phyloP scores from a whole-genome alignment of 2,329 filamentous ascomycete genomes.

The Aspergillus udagawae region DNA sequence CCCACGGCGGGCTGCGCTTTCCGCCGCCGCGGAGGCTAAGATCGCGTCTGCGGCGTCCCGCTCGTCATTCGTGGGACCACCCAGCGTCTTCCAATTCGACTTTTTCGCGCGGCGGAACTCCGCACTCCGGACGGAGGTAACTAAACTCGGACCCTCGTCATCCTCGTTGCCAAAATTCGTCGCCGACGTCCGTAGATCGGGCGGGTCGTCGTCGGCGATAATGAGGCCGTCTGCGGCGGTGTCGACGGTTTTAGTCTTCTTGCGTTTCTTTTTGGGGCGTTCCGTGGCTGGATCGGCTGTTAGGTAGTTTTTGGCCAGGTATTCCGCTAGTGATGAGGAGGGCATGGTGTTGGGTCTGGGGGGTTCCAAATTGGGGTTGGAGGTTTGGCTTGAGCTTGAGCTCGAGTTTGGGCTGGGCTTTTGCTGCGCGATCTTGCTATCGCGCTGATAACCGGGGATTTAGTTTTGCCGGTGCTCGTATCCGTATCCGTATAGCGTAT shows the following conservation, averaged over 20 bases:
- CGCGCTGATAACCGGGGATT: background rate
- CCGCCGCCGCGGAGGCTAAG: slow-evolving; percentile 66
- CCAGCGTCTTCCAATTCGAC: slow-evolving; percentile 73
- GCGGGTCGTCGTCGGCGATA: slow-evolving; percentile 41
- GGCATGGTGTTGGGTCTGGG: slow-evolving; percentile 42
- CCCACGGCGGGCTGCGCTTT: slow-evolving; percentile 52
- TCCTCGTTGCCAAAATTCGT: slow-evolving; percentile 29
- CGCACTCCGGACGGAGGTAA: slow-evolving; percentile 25
- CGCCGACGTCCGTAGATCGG: slow-evolving; percentile 28
- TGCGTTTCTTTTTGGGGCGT: slow-evolving; percentile 55
- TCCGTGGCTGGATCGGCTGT: slow-evolving; percentile 53
- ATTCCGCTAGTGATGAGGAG: slow-evolving; percentile 62
- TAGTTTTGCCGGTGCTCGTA: background rate
- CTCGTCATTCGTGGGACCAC: slow-evolving; percentile 42
- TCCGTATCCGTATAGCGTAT: background rate
- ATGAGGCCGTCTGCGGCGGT: slow-evolving; percentile 39
- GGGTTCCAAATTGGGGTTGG: background rate
- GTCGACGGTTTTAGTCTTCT: slow-evolving; percentile 47
- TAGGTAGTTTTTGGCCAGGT: slow-evolving; percentile 89
- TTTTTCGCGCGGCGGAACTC: slow-evolving; percentile 72
- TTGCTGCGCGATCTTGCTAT: background rate
- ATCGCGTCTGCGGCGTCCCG: slow-evolving; percentile 74
- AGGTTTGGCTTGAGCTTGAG: background rate
- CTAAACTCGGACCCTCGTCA: slow-evolving; percentile 33
- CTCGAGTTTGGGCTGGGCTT: background rate